Percentiles rank a stretch among this genome's conserved stretches.
Conservation (phyloP, 2,329 filamentous ascomycete genomes). For the Neofusicoccum cordaticola region DNA sequence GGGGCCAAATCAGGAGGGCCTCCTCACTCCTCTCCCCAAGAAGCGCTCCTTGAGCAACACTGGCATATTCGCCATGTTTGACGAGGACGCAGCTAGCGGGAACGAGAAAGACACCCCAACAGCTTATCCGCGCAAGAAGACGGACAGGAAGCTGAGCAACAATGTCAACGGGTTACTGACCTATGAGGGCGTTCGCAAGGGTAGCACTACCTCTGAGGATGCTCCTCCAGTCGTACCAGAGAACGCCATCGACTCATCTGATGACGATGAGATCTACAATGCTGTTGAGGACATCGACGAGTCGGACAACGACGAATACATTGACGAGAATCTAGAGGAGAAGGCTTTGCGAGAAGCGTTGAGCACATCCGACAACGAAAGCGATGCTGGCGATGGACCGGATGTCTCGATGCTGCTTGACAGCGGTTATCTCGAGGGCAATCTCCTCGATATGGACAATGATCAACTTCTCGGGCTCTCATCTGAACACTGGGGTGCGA, state of each 20-base stretch:
- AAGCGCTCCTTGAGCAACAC: conserved; percentile 41
- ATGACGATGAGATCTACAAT: conserved; percentile 56
- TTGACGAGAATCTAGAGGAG: conserved; percentile 77
- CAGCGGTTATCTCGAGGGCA: conserved; percentile 24
- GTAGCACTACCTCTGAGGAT: conserved; percentile 19
- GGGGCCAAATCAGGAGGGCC: conserved; percentile 14
- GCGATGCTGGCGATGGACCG: conserved; percentile 14
- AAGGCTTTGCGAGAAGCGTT: conserved; percentile 59
- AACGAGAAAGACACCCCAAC: background rate
- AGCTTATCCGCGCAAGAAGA: conserved; percentile 37
- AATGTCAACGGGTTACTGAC: conserved; percentile 32
- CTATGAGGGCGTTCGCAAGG: conserved; percentile 26
- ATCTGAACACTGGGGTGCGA: background rate
- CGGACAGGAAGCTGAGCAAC: conserved; percentile 36
- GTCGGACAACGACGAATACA: conserved; percentile 68
- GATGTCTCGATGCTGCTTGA: conserved; percentile 27
- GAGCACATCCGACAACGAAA: conserved; percentile 16
- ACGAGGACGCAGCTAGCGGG: conserved; percentile 24
- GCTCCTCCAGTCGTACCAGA: conserved; percentile 24
- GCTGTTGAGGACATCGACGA: conserved; percentile 75
- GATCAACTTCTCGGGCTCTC: background rate
- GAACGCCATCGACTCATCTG: conserved; percentile 34
- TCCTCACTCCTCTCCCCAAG: conserved; percentile 30
- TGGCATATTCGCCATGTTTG: conserved; percentile 36
- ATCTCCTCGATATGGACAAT: conserved; percentile 10